These are phyloP conservation scores for Metschnikowia vanudenii DNA, from an alignment of 805 yeast species.

Conservation along the genomic window DNA sequence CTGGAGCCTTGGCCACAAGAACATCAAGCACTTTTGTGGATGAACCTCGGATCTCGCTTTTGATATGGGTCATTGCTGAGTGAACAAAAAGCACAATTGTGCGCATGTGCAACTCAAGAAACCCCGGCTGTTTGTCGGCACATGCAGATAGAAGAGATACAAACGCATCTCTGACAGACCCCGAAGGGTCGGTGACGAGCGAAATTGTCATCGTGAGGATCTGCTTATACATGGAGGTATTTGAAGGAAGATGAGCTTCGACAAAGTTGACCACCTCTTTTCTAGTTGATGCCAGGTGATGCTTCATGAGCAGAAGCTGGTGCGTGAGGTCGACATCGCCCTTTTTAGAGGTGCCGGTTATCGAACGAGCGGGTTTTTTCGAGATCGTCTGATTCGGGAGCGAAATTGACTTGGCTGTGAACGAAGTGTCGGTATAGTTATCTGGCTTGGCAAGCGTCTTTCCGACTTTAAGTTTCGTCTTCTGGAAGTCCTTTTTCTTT, in stretches of 20 bases:
- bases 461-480: conserved; percentile 84
- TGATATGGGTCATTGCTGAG: conserved; percentile 92
- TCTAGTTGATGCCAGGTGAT: conserved; percentile 68
- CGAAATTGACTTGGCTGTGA: conserved; percentile 61
- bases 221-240: conserved; percentile 54
- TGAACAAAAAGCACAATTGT: conserved; percentile 69
- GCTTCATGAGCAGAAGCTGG: conserved; percentile 67
- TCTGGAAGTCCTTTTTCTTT: conserved; percentile 71
- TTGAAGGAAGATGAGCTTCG: conserved; percentile 50
- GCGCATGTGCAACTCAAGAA: conserved; percentile 60
- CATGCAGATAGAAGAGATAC: conserved; percentile 47
- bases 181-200: conserved; percentile 63
- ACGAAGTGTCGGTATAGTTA: conserved; percentile 83
- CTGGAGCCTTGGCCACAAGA: conserved; percentile 54
- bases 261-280: conserved; percentile 64
- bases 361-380: conserved; percentile 16
- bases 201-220: conserved; percentile 59
- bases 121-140: conserved; percentile 49
- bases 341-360: conserved; percentile 4
- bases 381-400: conserved; percentile 45
- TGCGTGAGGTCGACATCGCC: conserved; percentile 52
- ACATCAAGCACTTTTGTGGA: conserved; percentile 66
- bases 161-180: conserved; percentile 59
- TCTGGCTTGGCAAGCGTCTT: conserved; percentile 69
- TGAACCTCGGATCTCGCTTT: conserved; percentile 70